phyloP scores from a whole-genome alignment of 176 grass and related monocot species.

The Oryza coarctata region DNA sequence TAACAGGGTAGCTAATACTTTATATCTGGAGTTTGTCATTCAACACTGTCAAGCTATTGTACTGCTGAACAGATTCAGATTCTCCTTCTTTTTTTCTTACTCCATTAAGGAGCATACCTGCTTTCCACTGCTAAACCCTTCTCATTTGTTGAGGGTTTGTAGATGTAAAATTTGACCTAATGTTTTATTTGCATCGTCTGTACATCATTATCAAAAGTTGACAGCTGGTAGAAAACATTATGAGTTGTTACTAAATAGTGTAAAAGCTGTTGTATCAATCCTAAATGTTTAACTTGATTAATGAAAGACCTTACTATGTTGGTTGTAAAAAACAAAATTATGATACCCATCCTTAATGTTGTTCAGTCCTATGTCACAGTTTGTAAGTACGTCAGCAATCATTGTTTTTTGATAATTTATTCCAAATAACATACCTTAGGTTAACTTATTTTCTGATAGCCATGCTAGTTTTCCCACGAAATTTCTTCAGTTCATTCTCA shows the following conservation, averaged over 20 bases:
- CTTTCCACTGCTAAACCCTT: not conserved
- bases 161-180: not conserved
- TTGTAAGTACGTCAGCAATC: not conserved
- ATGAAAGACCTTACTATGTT: not conserved
- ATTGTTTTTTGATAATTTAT: constrained; percentile 7
- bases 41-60: not conserved
- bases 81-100: constrained; percentile 28
- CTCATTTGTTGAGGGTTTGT: not conserved
- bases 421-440: not conserved
- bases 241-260: not conserved
- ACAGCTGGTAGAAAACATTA: constrained; percentile 16
- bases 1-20: constrained; percentile 15
- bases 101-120: not conserved
- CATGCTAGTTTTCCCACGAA: not conserved
- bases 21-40: not conserved
- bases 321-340: constrained; percentile 20
- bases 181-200: not conserved
- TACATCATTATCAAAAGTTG: not conserved
- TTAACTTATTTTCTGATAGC: constrained; percentile 22
- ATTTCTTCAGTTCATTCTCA: not conserved
- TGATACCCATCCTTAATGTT: constrained; percentile 16
- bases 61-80: not conserved
- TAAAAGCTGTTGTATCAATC: not conserved
- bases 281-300: constrained; percentile 19
- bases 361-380: not conserved